Base-by-base conservation (phyloP, 257 asterid genomes). In the Apocynum venetum region DNA sequence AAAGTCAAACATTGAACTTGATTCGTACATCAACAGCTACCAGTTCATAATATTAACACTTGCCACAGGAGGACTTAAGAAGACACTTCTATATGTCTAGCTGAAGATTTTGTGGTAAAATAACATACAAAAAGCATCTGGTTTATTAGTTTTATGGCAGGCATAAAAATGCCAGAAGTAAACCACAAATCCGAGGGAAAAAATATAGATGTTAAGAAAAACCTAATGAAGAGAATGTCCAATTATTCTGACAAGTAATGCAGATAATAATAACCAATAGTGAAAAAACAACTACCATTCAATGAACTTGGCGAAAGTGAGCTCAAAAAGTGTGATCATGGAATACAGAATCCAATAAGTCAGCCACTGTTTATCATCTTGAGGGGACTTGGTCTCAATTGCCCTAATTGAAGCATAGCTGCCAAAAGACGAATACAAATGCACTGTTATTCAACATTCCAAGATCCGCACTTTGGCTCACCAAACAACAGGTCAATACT, bases 321-420 rank as follows among this genome's bases (percentile, higher is more conserved):
- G 97, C 92, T 96, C 98, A 61, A 93, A 90, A 40, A 96, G 93
- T 17, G 99, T 96, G 77, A 96, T 89, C 98, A 96, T 91, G 52
- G 99, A 96, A 90, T 96, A 93, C 75, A 96, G 90, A 80, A 96
- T 88, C 99, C 99, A 96, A 55, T 96, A 96, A 80, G 98, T 96
- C 59, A 96, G 98, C 99, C 99, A 96, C 79, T 96, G 99, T 81
- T 96, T 98, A 90, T 96, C 98, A 84, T 96, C 99, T 56, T 83
- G 80, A 19, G 97, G 87, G 2, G 97, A 91, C 83, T 96, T 91
- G 11, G 92, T 86, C 89, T 96, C 99, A 72, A 96, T 96, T 69
- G 98, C 99, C 88, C 95, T 83, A 65, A 96, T 91, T 44, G 98
- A 96, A 1, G 98, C 99, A 79, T 96, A 96, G 35, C 99, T 96